phyloP scores from a whole-genome alignment of 2,329 filamentous ascomycete genomes.

The Aaosphaeria pasadenensis region DNA sequence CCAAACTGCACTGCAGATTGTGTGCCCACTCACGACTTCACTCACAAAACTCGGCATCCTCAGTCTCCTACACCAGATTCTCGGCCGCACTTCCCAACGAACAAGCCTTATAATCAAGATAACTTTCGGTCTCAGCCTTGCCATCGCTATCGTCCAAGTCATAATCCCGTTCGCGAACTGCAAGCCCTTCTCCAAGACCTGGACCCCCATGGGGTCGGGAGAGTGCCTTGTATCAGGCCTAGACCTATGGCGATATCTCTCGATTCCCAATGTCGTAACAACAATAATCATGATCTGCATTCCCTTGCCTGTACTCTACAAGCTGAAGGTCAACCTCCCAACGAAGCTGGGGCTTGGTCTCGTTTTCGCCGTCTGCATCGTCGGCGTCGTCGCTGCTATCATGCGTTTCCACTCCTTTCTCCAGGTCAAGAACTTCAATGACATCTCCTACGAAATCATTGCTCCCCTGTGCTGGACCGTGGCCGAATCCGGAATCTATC shows the following conservation, averaged over 20 bases:
- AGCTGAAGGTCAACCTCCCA: conserved; percentile 7
- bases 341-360: conserved; percentile 11
- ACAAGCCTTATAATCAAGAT: conserved; percentile 9
- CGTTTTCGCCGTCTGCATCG: conserved; percentile 10
- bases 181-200: conserved; percentile 16
- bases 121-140: conserved; percentile 12
- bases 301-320: conserved; percentile 13
- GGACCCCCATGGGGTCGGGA: conserved; percentile 5
- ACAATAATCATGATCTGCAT: conserved; percentile 16
- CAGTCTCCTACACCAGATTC: conserved; percentile 12
- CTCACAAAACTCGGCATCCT: conserved; percentile 18
- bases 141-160: conserved; percentile 14
- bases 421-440: conserved; percentile 10
- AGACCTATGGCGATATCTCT: conserved; percentile 15
- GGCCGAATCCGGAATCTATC: conserved; percentile 18
- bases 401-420: conserved; percentile 17
- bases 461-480: conserved; percentile 18
- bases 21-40: conserved; percentile 20
- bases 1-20: conserved; percentile 9
- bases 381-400: conserved; percentile 13
- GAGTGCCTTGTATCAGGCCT: conserved; percentile 10
- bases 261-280: conserved; percentile 16
- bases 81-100: conserved; percentile 6
- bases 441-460: conserved; percentile 15
- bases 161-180: conserved; percentile 21